Evolutionary conservation across 768 basidiomycete genomes (phyloP), one percentile per base, ranked within the genome.

Genomic region (Mycena vitilis): DNA sequence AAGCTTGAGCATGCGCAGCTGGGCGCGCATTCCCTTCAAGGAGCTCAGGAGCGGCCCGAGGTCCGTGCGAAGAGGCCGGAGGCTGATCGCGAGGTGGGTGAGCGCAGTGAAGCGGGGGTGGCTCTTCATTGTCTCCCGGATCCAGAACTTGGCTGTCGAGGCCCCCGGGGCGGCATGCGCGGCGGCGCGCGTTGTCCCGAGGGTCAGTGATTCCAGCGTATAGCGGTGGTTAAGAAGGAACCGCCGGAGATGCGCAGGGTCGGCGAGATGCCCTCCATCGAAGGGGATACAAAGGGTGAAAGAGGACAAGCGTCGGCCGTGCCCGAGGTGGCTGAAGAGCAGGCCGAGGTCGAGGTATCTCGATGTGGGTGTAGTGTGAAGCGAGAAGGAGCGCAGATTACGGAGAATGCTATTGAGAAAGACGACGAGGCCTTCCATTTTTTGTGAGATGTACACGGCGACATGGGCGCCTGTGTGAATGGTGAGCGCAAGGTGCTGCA

Each of bases 281-380:
- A 81, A 84, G 9, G 86, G 85, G 18, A 86, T 83, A 36, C 80
- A 82, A 16, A 87, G 73, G 1, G 77, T 65, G 49, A 86, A 75
- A 1, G 78, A 73, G n/a, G 62, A 75, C 16, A 87, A 77, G 47
- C 65, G 76, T n/a, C 83, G 81, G 44, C 84, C 84, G 16, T 69
- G 74, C 0, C 81, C 83, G 42, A 85, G 75, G 52, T 72, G 69
- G 18, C 69, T 63, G 69, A 84, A 83, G 45, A 87, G 78, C 25
- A 73, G 76, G 62, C 76, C 72, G 18, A 87, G 73, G 70, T 83
- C 81, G 48, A 87, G 80, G 54, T 80, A 75, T 52, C 69, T 76
- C 10, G 83, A 85, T 5, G 77, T 68, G 23, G 73, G 71, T 13
- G 81, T 81, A 16, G 83, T 81, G 11, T 74, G 52, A 36, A 86